Percentiles rank a stretch among this genome's conserved stretches.
phyloP scores from a whole-genome alignment of 163 green algal species.

The Chloromonas sp. region DNA sequence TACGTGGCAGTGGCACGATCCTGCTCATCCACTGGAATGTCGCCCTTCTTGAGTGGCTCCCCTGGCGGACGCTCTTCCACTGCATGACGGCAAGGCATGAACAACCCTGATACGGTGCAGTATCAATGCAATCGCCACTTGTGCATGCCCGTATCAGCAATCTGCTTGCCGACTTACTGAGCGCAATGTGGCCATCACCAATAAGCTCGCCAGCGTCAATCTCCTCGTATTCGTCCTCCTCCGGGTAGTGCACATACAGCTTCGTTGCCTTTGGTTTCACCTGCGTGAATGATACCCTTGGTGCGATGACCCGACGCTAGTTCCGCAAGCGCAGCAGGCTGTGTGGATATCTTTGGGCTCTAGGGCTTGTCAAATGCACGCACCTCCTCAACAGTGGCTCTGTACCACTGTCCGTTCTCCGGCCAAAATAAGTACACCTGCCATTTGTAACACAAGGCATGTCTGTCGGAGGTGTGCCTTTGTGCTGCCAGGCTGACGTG shows the following conservation, averaged over 20 bases:
- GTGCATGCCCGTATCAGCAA: too few species aligned
- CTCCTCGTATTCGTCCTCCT: constrained; percentile 59
- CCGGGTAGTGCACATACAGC: constrained; percentile 52
- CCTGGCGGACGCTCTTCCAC: not conserved
- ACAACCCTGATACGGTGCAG: not conserved
- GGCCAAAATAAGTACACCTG: constrained; percentile 71
- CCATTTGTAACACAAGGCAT: not conserved
- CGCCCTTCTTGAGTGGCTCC: not conserved
- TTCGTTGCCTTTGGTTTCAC: constrained; percentile 14
- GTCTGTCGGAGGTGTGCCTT: not conserved
- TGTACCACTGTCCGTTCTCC: constrained; percentile 65
- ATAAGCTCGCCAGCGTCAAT: constrained; percentile 58
- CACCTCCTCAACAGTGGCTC: constrained; percentile 48
- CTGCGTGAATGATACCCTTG: not conserved
- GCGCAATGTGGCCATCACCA: constrained; percentile 47
- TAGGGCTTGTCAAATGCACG: not conserved
- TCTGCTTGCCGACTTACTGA: constrained; percentile 42
- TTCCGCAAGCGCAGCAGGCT: not conserved
- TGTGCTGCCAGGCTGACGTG: too few species aligned
- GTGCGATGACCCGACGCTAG: not conserved
- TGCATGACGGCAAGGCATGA: not conserved
- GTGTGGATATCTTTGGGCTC: too few species aligned
- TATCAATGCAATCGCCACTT: too few species aligned
- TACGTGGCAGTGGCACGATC: not conserved
- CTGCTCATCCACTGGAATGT: not conserved